Percentiles rank a stretch among this genome's conserved stretches.
Conservation (phyloP, 441 rosid genomes). For the Populus tomentosa region DNA sequence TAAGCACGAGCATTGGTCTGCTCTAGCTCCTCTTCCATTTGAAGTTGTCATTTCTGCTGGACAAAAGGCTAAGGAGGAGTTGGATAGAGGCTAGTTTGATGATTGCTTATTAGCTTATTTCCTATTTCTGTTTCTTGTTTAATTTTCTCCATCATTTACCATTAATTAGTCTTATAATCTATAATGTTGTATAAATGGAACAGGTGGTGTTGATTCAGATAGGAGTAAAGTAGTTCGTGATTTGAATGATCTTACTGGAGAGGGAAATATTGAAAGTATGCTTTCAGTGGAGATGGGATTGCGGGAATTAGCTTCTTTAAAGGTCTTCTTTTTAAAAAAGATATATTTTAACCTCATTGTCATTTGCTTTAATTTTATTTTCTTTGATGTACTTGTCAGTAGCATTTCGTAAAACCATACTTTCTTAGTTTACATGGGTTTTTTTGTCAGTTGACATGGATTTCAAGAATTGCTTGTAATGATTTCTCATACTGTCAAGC, state of each 20-base stretch:
- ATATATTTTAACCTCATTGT: neutral
- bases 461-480: neutral
- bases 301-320: conserved; percentile 79
- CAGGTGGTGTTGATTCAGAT: conserved; percentile 52
- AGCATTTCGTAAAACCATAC: neutral
- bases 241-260: conserved; percentile 73
- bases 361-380: neutral
- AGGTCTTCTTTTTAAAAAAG: conserved; percentile 41
- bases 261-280: conserved; percentile 43
- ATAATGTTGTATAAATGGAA: conserved; percentile 16
- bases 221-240: conserved; percentile 50
- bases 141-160: neutral
- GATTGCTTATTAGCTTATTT: conserved; percentile 12
- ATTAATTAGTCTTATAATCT: conserved; percentile 13
- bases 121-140: neutral
- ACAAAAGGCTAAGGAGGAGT: conserved; percentile 83
- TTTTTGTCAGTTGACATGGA: neutral
- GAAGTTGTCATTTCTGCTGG: conserved; percentile 95
- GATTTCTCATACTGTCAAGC: neutral
- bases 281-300: conserved; percentile 85
- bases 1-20: conserved; percentile 89
- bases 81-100: conserved; percentile 57
- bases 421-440: neutral
- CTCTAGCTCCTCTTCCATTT: conserved; percentile 93
- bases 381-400: neutral